phyloP scores from a whole-genome alignment of 192 early-diverging fungal genomes.

The Nowakowskiella sp. region DNA sequence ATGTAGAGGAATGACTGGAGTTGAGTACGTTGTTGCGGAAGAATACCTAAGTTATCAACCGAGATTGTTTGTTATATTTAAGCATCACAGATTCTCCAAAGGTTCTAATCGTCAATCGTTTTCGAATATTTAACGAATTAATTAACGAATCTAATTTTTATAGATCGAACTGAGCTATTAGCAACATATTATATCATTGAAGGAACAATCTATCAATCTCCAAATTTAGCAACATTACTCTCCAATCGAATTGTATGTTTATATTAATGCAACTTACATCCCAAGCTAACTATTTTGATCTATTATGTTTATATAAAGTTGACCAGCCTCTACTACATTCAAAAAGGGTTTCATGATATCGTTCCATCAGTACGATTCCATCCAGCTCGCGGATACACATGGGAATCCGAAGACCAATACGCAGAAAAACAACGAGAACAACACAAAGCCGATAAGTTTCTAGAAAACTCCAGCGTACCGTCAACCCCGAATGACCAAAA shows the following conservation, averaged over 20 bases:
- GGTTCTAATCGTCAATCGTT: conserved; percentile 18
- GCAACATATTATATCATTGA: conserved; percentile 43
- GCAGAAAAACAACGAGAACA: too few relatives aligned
- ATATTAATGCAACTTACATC: background rate
- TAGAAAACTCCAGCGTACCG: too few relatives aligned
- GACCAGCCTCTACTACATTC: conserved; percentile 29
- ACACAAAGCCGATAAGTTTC: too few relatives aligned
- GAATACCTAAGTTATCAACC: conserved; percentile 13
- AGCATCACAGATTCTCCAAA: conserved; percentile 20
- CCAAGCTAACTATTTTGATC: background rate
- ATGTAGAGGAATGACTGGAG: conserved; percentile 20
- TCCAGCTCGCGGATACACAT: conserved; percentile 27
- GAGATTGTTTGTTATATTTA: conserved; percentile 31
- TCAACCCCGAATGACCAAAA: too few relatives aligned
- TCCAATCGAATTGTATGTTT: conserved; percentile 34
- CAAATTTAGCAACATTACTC: conserved; percentile 28
- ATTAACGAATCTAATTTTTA: background rate
- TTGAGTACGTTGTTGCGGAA: conserved; percentile 18
- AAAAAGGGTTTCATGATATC: conserved; percentile 23
- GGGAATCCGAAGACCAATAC: conserved; percentile 30
- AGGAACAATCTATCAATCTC: conserved; percentile 46
- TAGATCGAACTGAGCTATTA: conserved; percentile 25
- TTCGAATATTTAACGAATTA: conserved; percentile 4
- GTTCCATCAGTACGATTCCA: conserved; percentile 19
- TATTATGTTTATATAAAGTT: conserved; percentile 16